phyloP scores from a whole-genome alignment of 2,329 filamentous ascomycete genomes.

The Aspergillus ruber region DNA sequence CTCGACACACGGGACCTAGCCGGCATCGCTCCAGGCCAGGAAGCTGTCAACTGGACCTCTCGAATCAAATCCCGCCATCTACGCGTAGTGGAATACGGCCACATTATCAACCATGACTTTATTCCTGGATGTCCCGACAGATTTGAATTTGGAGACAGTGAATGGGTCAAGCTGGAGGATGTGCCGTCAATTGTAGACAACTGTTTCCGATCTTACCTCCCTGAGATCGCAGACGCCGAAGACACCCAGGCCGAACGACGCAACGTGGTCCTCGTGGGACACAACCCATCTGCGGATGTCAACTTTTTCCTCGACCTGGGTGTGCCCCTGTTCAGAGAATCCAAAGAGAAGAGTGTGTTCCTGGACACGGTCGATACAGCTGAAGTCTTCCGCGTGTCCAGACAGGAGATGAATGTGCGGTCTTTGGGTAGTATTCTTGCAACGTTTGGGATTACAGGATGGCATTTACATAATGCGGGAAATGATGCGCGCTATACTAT shows the following conservation, averaged over 20 bases:
- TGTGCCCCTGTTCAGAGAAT: conserved; percentile 43
- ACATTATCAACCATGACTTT: conserved; percentile 61
- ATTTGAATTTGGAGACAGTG: conserved; percentile 64
- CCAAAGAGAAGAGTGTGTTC: conserved; percentile 37
- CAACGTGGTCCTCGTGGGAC: conserved; percentile 71
- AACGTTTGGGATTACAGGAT: conserved; percentile 57
- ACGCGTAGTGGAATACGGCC: conserved; percentile 62
- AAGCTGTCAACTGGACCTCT: conserved; percentile 60
- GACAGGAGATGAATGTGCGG: conserved; percentile 46
- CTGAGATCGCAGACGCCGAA: conserved; percentile 2
- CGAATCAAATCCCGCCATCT: conserved; percentile 68
- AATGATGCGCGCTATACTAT: conserved; percentile 81
- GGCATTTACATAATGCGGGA: conserved; percentile 74
- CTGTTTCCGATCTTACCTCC: conserved; percentile 50
- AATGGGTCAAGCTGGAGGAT: conserved; percentile 45
- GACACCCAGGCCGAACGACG: conserved; percentile 27
- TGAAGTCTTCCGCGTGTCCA: conserved; percentile 60
- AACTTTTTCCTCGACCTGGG: conserved; percentile 60
- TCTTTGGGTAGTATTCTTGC: conserved; percentile 57
- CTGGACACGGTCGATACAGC: conserved; percentile 67
- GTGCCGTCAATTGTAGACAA: conserved; percentile 42
- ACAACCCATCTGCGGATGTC: conserved; percentile 64
- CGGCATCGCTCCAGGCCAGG: conserved; percentile 52
- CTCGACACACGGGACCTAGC: conserved; percentile 63
- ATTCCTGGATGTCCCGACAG: conserved; percentile 67